Base-by-base conservation (phyloP, 176 grass and related monocot genomes). In the Puccinellia tenuiflora region DNA sequence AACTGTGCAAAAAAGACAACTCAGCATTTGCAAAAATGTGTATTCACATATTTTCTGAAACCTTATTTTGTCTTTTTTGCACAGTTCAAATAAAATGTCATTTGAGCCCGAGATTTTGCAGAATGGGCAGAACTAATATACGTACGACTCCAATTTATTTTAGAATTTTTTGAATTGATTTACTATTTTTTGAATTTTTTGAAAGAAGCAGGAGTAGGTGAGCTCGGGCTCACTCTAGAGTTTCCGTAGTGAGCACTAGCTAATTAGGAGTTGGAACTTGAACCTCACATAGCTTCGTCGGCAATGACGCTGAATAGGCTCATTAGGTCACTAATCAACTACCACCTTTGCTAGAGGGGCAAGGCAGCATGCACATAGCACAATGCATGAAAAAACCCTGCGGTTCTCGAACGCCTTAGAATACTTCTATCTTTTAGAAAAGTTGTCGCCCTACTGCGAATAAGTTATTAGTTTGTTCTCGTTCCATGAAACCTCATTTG, bases 231-330 rank as follows among this genome's bases (percentile, higher is more conserved):
- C n/a, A n/a, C n/a, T n/a, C n/a, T n/a, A n/a, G n/a, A n/a, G n/a
- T n/a, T n/a, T n/a, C n/a, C n/a, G 6, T 5, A 16, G 63, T 5
- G 9, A 47, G 46, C 7, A 47, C 43, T 51, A 73, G 75, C 68
- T 62, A 48, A 75, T 86, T 59, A 60, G 79, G 59, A 34, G 18
- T 87, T 84, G 88, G 88, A 90, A 90, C 88, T 90, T 90, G 88
- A 29, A 80, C 75, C 84, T 90, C 80, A 17, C 38, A 6, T 80
- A 87, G 75, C 39, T 76, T 42, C 76, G 68, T 90, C 24, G 85
- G 42, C 61, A 51, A 0, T 25, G 34, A 63, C 59, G 80, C 47
- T 80, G 73, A 86, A 73, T 73, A 84, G 68, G 80, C 74, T 42
- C 31, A 50, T 50, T 59, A 83, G 75, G 59, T 13, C 30, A 47